A percentile compares a stretch with the other conserved stretches of the same genome.
Evolutionary conservation across 768 basidiomycete genomes (phyloP).

Genomic region (Leccinum variicolor): DNA sequence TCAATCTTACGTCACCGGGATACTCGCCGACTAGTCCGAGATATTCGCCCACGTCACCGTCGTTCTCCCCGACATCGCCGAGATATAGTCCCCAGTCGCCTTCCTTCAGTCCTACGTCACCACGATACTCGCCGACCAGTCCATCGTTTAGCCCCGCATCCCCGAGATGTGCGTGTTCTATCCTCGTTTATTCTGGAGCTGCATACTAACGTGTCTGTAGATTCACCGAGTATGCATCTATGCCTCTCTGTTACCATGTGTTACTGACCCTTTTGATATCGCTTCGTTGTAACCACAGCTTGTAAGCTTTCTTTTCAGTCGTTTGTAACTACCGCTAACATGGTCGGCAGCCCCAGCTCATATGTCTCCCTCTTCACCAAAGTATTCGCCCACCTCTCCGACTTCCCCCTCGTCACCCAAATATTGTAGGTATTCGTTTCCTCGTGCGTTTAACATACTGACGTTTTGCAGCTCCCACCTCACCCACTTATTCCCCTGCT

Average conservation of each 20-base stretch:
- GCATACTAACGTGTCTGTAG: slow-evolving; percentile 33
- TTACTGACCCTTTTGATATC: slow-evolving; percentile 22
- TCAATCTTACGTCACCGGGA: slow-evolving; percentile 78
- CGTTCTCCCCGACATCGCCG: slow-evolving; percentile 83
- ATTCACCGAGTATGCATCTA: slow-evolving; percentile 72
- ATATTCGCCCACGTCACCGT: slow-evolving; percentile 83
- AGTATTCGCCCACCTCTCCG: slow-evolving; percentile 93
- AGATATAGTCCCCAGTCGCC: slow-evolving; percentile 88
- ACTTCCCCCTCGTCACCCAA: slow-evolving; percentile 89
- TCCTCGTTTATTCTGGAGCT: background rate
- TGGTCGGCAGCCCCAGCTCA: slow-evolving; percentile 61
- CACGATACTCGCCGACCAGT: slow-evolving; percentile 84
- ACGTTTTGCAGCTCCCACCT: slow-evolving; percentile 64
- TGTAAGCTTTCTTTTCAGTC: slow-evolving; percentile 45
- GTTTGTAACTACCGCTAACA: slow-evolving; percentile 2
- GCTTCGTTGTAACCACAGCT: slow-evolving; percentile 38
- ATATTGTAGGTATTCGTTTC: slow-evolving; percentile 61
- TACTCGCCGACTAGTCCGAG: slow-evolving; percentile 68
- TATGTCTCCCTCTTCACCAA: slow-evolving; percentile 87
- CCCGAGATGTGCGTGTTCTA: slow-evolving; percentile 67
- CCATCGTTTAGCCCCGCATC: slow-evolving; percentile 93
- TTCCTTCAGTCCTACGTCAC: slow-evolving; percentile 87
- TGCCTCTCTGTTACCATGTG: background rate
- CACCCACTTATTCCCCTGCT: slow-evolving; percentile 84
- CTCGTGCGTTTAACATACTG: slow-evolving; percentile 2